Conservation (phyloP, 345 rosid species). For the Gossypium anomalum region DNA sequence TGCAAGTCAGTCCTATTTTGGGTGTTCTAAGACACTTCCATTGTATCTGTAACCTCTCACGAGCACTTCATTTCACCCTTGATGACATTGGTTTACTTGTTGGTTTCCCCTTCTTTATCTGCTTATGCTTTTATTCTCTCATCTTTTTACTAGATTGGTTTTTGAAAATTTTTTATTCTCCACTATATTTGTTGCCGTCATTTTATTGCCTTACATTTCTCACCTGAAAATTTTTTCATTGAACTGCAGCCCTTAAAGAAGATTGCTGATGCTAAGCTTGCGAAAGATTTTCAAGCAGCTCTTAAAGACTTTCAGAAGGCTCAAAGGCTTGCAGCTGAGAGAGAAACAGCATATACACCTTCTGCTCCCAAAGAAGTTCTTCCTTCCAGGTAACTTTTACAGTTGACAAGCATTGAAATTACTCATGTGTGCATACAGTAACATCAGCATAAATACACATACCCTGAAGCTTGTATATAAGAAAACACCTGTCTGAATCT, state of each 20-base stretch:
- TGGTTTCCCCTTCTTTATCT: not conserved
- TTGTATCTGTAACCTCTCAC: not conserved
- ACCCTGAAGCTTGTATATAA: not conserved
- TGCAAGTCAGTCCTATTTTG: not conserved
- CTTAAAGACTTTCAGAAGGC: conserved; percentile 71
- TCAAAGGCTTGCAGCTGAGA: conserved; percentile 75
- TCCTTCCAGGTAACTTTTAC: conserved; percentile 42
- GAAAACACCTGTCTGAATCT: not conserved
- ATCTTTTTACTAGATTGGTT: not conserved
- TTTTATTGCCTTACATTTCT: not conserved
- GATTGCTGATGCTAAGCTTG: conserved; percentile 76
- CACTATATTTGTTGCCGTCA: not conserved
- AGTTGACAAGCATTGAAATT: not conserved
- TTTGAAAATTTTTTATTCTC: not conserved
- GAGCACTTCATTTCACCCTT: not conserved
- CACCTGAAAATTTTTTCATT: not conserved
- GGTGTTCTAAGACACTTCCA: not conserved
- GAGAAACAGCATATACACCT: conserved; percentile 55
- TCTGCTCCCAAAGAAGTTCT: conserved; percentile 41
- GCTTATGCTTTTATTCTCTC: not conserved
- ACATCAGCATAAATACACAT: not conserved
- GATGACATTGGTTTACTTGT: not conserved
- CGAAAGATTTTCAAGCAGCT: conserved; percentile 59
- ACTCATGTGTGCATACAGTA: not conserved
- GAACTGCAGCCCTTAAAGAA: conserved; percentile 54